Evolutionary conservation across 202 grass and related monocot species (phyloP).

Genomic region (Panicum virgatum): DNA sequence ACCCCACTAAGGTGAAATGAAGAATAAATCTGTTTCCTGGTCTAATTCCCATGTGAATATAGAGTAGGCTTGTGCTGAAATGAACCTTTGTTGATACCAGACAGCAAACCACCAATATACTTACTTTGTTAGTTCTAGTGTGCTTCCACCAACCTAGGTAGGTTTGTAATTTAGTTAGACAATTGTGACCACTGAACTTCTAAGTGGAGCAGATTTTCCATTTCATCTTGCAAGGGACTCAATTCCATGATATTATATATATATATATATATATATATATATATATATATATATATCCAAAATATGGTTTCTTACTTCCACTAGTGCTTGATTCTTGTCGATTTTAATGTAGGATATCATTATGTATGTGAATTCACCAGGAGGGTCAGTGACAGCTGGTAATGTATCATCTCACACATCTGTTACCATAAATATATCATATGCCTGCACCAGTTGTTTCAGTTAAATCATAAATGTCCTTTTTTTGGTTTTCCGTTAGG

Average conservation of each 20-base stretch:
- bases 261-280: too few relatives aligned
- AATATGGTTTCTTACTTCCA: background rate
- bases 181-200: conserved; percentile 1
- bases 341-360: conserved; percentile 82
- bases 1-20: conserved; percentile 70
- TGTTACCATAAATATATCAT: background rate
- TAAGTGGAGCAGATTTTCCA: background rate
- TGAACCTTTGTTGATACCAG: background rate
- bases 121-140: background rate
- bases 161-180: background rate
- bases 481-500: conserved; percentile 46
- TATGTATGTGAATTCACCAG: conserved; percentile 97
- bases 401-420: conserved; percentile 27
- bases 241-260: background rate
- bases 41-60: background rate
- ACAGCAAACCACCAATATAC: background rate
- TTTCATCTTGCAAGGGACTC: conserved; percentile 3
- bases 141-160: background rate
- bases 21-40: background rate
- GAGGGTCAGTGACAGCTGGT: conserved; percentile 98
- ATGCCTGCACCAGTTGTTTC: conserved; percentile 6
- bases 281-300: too few relatives aligned
- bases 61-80: background rate
- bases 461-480: background rate
- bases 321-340: conserved; percentile 23